A percentile compares a stretch with the other conserved stretches of the same genome.
phyloP scores from a whole-genome alignment of 148 eudicot species.

The Pouteria glomerata region DNA sequence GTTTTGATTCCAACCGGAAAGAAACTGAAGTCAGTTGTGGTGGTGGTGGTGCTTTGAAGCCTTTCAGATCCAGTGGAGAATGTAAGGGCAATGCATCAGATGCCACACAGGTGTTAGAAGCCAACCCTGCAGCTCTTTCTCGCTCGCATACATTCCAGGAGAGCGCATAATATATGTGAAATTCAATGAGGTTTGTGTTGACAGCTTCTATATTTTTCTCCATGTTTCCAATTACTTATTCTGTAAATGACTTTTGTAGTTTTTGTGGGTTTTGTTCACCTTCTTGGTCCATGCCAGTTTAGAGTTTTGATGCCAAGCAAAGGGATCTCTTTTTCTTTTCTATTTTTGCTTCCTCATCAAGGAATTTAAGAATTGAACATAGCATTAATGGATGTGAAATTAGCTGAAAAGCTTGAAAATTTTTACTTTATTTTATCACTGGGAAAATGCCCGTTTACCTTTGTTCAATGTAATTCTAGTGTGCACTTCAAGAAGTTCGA shows the following conservation, averaged over 20 bases:
- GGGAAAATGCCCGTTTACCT: no score
- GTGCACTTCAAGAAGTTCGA: no score
- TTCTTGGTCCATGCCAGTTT: not conserved
- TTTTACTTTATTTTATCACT: no score
- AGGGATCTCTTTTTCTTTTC: no score
- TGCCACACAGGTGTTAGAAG: slow-evolving; percentile 16
- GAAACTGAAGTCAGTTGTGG: not conserved
- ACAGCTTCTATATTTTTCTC: not conserved
- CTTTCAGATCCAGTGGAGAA: slow-evolving; percentile 11
- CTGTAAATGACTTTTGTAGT: not conserved
- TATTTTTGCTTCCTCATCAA: no score
- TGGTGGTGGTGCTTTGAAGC: slow-evolving; percentile 1
- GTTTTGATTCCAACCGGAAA: slow-evolving; percentile 12
- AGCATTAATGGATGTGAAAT: not conserved
- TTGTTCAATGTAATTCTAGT: no score
- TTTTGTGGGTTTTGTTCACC: not conserved
- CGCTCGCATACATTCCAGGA: slow-evolving; percentile 20
- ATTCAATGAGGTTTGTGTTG: not conserved
- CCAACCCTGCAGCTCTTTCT: slow-evolving; percentile 28
- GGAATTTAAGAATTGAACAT: no score
- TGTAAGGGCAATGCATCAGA: slow-evolving; percentile 7
- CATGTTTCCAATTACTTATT: not conserved
- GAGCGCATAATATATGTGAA: slow-evolving; percentile 11
- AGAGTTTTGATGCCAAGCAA: not conserved
- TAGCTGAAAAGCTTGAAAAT: no score